Evolutionary conservation across 345 rosid genomes (phyloP).

Genomic region (Dovyalis caffra): DNA sequence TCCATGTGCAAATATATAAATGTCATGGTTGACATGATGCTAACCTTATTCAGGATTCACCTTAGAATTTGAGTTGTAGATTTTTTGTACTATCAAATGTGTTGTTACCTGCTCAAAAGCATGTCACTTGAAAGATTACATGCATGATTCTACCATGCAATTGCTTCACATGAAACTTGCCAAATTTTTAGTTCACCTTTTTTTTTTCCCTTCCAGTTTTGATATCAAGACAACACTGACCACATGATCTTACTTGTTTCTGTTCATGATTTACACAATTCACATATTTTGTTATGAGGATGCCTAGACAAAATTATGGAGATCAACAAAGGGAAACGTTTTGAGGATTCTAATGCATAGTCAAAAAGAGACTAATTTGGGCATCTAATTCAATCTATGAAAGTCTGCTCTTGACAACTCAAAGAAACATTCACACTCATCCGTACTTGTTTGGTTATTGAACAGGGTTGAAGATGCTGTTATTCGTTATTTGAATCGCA

Average conservation of each 20-base stretch:
- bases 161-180: neutral
- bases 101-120: neutral
- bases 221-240: neutral
- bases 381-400: neutral
- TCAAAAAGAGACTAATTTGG: neutral
- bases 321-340: neutral
- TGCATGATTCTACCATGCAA: neutral
- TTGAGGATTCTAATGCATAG: neutral
- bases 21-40: neutral
- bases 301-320: neutral
- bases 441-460: neutral
- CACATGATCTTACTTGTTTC: neutral
- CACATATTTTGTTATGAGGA: neutral
- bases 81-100: neutral
- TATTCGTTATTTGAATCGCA: slow-evolving; percentile 87
- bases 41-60: neutral
- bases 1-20: neutral
- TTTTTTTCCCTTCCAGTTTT: neutral
- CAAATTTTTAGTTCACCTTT: neutral
- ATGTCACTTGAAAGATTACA: neutral
- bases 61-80: neutral
- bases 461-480: slow-evolving; percentile 97
- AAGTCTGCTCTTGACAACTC: neutral
- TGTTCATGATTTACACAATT: neutral
- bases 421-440: neutral